Evolutionary conservation across 768 basidiomycete species (phyloP), one percentile per base, ranked within the genome.

Genomic region (Pluteus cervinus): DNA sequence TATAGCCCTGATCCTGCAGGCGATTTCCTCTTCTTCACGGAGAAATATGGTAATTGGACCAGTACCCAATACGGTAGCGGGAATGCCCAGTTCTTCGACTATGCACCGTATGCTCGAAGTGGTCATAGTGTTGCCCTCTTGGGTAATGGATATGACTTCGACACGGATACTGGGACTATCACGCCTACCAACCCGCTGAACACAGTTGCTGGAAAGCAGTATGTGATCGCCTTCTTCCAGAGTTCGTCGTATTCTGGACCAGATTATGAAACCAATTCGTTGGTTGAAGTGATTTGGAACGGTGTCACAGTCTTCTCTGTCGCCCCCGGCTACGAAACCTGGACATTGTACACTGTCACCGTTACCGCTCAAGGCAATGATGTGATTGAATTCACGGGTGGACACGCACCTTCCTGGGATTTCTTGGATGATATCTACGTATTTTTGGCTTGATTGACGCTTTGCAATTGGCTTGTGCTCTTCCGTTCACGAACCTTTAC

Each of bases 171-270:
- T 0, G 71, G 71, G 15, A 67, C 63, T 1, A 52, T 73, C 33
- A 55, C 57, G 2, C 57, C 57, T 1, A 42, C 51, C 5, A n/a
- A 49, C 6, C 48, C 58, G 4, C 49, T 71, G 5, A 34, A 46
- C 12, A 70, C 69, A 6, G 52, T 53, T 2, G 48, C 56, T 0
- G 68, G 67, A 3, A 53, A 50, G 46, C 55, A 34, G 21, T 73
- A 73, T 45, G 46, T 51, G 20, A 53, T 71, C 36, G 57, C 58
- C 24, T 63, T 64, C 56, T 73, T 71, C 59, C 57, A n/a, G n/a
- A n/a, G n/a, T n/a, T n/a, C n/a, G n/a, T n/a, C n/a, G n/a, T n/a
- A n/a, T n/a, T n/a, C n/a, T n/a, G n/a, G n/a, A n/a, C n/a, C n/a
- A n/a, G n/a, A n/a, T n/a, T n/a, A n/a, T n/a, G n/a, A n/a, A n/a